Evolutionary conservation across 495 filamentous ascomycete genomes (phyloP).

Genomic region (Platismatia glauca): DNA sequence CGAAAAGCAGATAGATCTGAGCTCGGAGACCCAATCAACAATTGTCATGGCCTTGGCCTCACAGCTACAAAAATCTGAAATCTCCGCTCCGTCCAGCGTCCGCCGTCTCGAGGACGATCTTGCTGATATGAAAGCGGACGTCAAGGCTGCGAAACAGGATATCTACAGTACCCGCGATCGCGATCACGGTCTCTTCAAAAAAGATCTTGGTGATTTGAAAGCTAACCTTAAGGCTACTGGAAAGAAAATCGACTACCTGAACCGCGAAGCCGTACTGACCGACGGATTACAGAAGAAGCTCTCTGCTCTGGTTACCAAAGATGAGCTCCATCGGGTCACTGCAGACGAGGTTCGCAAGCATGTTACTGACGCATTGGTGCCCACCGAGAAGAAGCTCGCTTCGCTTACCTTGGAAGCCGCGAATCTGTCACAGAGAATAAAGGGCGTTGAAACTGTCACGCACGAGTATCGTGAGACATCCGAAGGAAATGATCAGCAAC

Average conservation of each 20-base stretch:
- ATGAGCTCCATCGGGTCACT: neutral
- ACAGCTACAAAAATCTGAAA: neutral
- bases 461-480: neutral
- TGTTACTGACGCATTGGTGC: conserved; percentile 1
- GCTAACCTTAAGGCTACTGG: neutral
- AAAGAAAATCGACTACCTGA: neutral
- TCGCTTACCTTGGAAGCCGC: neutral
- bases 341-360: conserved; percentile 1
- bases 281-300: neutral
- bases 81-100: neutral
- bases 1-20: conserved; percentile 4
- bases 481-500: neutral
- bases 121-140: neutral
- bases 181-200: neutral
- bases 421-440: neutral
- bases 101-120: neutral
- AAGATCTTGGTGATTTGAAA: neutral
- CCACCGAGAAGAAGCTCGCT: neutral
- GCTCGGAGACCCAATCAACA: neutral
- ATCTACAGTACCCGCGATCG: neutral
- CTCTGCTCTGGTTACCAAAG: neutral
- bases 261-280: neutral
- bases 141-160: neutral
- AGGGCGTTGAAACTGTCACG: neutral
- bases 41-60: neutral